Percentiles rank a stretch among this genome's conserved stretches.
phyloP scores from a whole-genome alignment of 2,329 filamentous ascomycete genomes.

The Coleophoma eucalyptorum region DNA sequence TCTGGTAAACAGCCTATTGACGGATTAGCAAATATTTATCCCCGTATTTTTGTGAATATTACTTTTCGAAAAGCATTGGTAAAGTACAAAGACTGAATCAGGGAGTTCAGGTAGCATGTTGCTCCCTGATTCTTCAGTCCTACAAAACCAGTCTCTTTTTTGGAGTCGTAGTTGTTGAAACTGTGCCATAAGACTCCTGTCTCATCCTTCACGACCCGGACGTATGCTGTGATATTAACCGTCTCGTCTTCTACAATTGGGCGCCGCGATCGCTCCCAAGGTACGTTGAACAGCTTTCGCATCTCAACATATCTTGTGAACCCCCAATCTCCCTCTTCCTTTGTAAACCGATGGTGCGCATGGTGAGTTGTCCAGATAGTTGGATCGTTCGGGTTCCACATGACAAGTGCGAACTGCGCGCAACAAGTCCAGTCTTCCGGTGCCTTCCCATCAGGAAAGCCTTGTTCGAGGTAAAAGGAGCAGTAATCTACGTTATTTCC shows the following conservation, averaged over 20 bases:
- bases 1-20: conserved; percentile 84
- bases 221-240: conserved; percentile 78
- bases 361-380: conserved; percentile 73
- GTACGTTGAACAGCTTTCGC: conserved; percentile 74
- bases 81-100: conserved; percentile 81
- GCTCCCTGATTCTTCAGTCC: conserved; percentile 96
- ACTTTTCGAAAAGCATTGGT: conserved; percentile 93
- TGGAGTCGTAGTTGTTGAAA: conserved; percentile 95
- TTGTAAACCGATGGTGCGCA: conserved; percentile 94
- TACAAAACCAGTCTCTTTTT: conserved; percentile 96
- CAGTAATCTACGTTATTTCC: conserved; percentile 93
- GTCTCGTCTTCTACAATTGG: conserved; percentile 75
- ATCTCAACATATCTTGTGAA: conserved; percentile 96
- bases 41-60: conserved; percentile 15
- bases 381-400: conserved; percentile 95
- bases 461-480: conserved; percentile 95
- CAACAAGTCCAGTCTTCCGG: conserved; percentile 96
- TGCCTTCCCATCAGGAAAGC: conserved; percentile 69
- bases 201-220: conserved; percentile 79
- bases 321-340: conserved; percentile 96
- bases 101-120: conserved; percentile 82
- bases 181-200: conserved; percentile 90
- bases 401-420: conserved; percentile 88
- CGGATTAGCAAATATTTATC: conserved; percentile 7
- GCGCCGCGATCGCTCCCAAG: conserved; percentile 66